Evolutionary conservation across 192 early-diverging fungal species (phyloP), one percentile per base, ranked within the genome.

Genomic region (Lunasporangiospora selenospora): DNA sequence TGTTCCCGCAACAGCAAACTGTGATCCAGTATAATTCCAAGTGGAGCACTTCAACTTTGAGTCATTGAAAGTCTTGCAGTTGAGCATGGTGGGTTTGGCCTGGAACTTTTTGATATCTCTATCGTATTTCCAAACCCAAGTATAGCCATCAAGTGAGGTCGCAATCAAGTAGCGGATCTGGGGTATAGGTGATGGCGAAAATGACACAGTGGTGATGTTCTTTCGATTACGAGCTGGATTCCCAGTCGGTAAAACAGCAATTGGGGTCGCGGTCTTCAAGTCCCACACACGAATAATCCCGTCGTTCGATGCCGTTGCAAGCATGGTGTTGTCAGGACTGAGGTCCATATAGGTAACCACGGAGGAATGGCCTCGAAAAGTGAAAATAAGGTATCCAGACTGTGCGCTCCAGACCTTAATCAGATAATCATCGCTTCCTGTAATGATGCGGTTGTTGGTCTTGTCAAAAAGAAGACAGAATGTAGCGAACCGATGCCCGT

Each of bases 371-470:
- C 92, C 92, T 52, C 92, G 85, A n/a, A 95, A 77, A 0, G 92
- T 89, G 65, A 91, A 83, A 33, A 95, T 85, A 10, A 94, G 79
- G 50, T 82, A 87, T 27, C 92, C 94, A 7, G 90, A 88, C 2
- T 82, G 76, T 19, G 90, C 83, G 66, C 90, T 90, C 92, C 92
- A 95, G 3, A 94, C 78, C 51, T 93, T 95, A 51, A 95, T 85
- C 24, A 95, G 59, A 38, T 83, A 90, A 67, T 95, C 94, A 70
- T 95, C 94, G 75, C 90, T 92, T 49, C 92, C 94, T 29, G 93
- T 95, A 41, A 93, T 86, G 48, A 92, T 80, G 15, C 91, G 81
- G 31, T 80, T 77, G 18, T 88, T 85, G 0, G 90, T 87, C 42
- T 81, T 80, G 75, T 95, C 93, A 65, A 94, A 94, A 36, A 84